Base-by-base conservation (phyloP, 345 rosid species). In the Aquilaria sinensis region DNA sequence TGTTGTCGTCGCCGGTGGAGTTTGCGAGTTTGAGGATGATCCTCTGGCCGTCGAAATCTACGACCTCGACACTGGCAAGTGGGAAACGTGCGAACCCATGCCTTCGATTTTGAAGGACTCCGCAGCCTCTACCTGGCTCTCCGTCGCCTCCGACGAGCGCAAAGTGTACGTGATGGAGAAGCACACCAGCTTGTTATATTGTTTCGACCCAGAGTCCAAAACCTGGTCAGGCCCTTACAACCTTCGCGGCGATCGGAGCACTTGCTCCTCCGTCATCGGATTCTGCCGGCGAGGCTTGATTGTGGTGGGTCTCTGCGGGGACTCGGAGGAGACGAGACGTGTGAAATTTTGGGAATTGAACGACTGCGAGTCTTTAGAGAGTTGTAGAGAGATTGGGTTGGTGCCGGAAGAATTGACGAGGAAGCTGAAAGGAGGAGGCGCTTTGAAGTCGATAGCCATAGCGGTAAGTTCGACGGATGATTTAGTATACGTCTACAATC, bases 11-110 rank as follows among this genome's bases (percentile, higher is more conserved):
- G 96, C 91, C 5, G 91, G 96, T 7, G 96, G 96, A 0, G 75
- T 76, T 0, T 76, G 78, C 67, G 78, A 85, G 33, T 89, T 89
- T 80, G 89, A 83, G 62, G 96, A 87, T 9, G 87, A 85, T 54
- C 83, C 80, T 2, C 72, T 92, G 12, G 81, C 96, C 6, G 90
- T 87, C 1, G 98, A 89, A 64, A 50, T 83, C 56, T 77, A 74
- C 16, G 76, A 85, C 73, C 16, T 82, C 15, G 71, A 67, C 43
- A 50, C 75, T 12, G 66, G 75, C 16, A 11, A 13, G 41, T 92
- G 98, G 98, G 74, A 68, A 51, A 45, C 62, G 15, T 81, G 84
- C 64, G 75, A 77, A 31, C 73, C 76, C 59, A 82, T 92, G 93
- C 98, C 96, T 3, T 58, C 65, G 0, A 43, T 32, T 7, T 76